Evolutionary conservation across 2,329 filamentous ascomycete genomes (phyloP), one percentile per base, ranked within the genome.

Genomic region (Curvularia lunata): DNA sequence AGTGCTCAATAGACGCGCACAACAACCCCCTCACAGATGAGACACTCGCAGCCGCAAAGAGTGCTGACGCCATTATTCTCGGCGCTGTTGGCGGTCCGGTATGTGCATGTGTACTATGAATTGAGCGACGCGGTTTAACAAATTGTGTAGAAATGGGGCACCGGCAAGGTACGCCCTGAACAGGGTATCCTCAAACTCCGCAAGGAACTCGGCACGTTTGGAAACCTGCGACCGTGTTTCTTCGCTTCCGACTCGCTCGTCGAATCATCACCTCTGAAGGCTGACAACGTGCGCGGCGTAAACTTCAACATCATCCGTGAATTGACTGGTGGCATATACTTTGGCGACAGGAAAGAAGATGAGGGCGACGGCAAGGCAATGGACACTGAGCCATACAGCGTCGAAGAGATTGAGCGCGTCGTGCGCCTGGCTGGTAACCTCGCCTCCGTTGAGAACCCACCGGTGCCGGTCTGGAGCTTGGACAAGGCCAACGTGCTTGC

Each of bases 401-500:
- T 90, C 40, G 77, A 84, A 51, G 95, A 98, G 83, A 89, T 98
- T 63, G 91, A 96, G 85, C 88, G 94, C 50, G 88, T 98, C 67
- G 91, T 90, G 9, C 85, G 93, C 38, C 84, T 97, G 41, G 93
- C 89, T 2, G 94, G 87, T 5, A 87, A 89, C 79, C 83, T 98
- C 25, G 94, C 94, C 3, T 83, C 93, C 52, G 88, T 89, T 48
- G 86, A 89, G 67, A 83, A 89, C 76, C 91, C 91, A 1, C 91
- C 91, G 1, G 83, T 88, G 37, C 89, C 89, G 54, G 91, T 97
- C 46, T 91, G 87, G 88, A 91, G 87, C 74, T 81, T 97, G 72
- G 95, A 98, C 80, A 98, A 98, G 87, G 95, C 94, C 54, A 98
- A 98, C 74, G 94, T 98, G 49, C 85, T 98, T 64, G 94, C 94